Evolutionary conservation across 2,329 filamentous ascomycete species (phyloP).

Genomic region (Penicillium palitans): DNA sequence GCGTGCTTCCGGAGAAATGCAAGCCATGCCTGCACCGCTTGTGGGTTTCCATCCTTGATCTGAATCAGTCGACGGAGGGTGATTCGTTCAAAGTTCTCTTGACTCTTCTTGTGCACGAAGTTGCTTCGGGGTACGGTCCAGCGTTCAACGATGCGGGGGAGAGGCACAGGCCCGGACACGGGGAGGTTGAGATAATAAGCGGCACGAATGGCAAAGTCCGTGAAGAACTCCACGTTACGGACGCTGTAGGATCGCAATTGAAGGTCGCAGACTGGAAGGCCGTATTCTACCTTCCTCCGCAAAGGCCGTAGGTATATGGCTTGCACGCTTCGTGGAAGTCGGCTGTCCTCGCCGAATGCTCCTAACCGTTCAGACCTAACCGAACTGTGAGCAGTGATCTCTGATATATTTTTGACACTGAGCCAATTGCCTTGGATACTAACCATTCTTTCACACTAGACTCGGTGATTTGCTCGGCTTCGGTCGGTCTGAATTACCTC

Average conservation of each 20-base stretch:
- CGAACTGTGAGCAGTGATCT: conserved; percentile 11
- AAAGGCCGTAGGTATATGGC: conserved; percentile 84
- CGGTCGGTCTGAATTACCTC: conserved; percentile 14
- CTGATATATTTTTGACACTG: not conserved
- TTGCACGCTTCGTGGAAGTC: conserved; percentile 76
- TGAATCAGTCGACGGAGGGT: conserved; percentile 84
- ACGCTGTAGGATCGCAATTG: conserved; percentile 89
- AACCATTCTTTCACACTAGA: conserved; percentile 33
- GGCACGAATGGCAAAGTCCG: conserved; percentile 89
- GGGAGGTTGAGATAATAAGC: conserved; percentile 91
- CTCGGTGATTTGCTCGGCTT: conserved; percentile 16
- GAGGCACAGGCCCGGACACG: conserved; percentile 78
- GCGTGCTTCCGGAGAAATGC: conserved; percentile 89
- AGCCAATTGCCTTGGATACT: conserved; percentile 10
- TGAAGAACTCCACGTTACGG: conserved; percentile 89
- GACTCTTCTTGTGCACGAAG: conserved; percentile 95
- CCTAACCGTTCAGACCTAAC: conserved; percentile 41
- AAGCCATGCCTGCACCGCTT: conserved; percentile 87
- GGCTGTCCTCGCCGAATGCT: conserved; percentile 42
- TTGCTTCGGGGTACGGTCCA: conserved; percentile 89
- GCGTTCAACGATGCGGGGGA: conserved; percentile 83
- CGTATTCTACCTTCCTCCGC: conserved; percentile 70
- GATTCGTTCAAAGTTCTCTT: conserved; percentile 96
- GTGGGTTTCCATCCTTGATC: conserved; percentile 86
- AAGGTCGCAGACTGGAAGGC: conserved; percentile 82